Evolutionary conservation across 352 stramenopile species (phyloP).

Genomic region (Thraustochytrium striatum): DNA sequence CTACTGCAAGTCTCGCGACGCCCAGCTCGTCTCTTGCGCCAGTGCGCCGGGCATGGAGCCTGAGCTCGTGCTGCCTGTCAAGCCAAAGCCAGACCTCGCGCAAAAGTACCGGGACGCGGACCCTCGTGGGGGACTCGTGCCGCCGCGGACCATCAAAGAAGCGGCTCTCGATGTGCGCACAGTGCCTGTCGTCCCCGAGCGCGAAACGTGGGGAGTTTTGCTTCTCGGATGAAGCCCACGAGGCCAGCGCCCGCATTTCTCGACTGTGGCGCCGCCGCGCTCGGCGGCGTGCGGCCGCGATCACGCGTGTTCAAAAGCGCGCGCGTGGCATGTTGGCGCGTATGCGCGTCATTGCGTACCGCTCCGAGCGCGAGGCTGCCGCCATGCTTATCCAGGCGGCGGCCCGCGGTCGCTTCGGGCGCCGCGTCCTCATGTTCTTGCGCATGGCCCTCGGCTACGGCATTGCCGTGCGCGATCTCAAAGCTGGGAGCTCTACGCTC

Average conservation of each 20-base stretch:
- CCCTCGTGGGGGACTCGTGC: neutral
- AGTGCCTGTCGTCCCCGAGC: neutral
- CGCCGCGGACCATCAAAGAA: neutral
- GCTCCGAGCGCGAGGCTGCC: neutral
- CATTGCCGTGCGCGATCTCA: neutral
- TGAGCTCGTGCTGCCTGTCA: neutral
- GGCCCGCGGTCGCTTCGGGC: neutral
- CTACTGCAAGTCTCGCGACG: neutral
- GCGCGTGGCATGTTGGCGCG: neutral
- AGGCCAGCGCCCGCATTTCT: neutral
- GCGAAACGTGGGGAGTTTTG: neutral
- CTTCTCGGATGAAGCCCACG: constrained; percentile 12
- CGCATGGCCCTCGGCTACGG: constrained; percentile 25
- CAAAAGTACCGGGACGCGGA: neutral
- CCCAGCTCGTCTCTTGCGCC: neutral
- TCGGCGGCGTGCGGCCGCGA: neutral
- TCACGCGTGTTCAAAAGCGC: neutral
- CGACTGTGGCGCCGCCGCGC: neutral
- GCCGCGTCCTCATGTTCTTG: constrained; percentile 9
- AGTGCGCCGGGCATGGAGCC: neutral
- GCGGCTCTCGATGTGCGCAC: neutral
- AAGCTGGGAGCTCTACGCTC: constrained; percentile 11
- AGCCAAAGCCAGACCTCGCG: neutral
- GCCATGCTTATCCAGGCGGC: neutral
- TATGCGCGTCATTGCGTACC: neutral